Evolutionary conservation across 768 basidiomycete species (phyloP).

Genomic region (Xerocomellus intermedius): DNA sequence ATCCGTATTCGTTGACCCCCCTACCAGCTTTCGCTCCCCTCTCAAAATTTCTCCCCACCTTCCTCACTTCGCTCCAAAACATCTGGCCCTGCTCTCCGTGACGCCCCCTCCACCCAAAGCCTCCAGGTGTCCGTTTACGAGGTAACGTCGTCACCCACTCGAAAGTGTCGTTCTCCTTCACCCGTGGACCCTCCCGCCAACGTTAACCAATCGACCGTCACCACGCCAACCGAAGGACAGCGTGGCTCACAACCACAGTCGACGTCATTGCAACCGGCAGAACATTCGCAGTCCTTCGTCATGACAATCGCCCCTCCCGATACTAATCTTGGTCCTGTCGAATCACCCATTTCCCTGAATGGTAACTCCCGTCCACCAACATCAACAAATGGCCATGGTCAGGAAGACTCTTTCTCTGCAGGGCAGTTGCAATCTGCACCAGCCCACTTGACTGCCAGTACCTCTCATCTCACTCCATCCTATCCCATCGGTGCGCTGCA

Average conservation of each 20-base stretch:
- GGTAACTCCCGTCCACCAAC: not conserved
- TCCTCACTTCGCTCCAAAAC: slow-evolving; percentile 22
- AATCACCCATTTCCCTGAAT: slow-evolving; percentile 6
- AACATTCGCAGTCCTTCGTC: slow-evolving; percentile 37
- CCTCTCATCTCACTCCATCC: slow-evolving; percentile 24
- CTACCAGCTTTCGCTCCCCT: slow-evolving; percentile 10
- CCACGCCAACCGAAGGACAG: slow-evolving; percentile 21
- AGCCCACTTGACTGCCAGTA: not conserved
- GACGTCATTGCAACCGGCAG: slow-evolving; percentile 17
- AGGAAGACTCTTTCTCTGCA: not conserved
- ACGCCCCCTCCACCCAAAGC: slow-evolving; percentile 25
- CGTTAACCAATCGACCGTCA: slow-evolving; percentile 1
- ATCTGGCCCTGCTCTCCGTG: slow-evolving; percentile 24
- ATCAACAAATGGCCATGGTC: not conserved
- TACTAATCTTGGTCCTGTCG: not conserved
- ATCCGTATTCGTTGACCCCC: not conserved
- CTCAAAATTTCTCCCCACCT: slow-evolving; percentile 1
- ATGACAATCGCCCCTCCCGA: slow-evolving; percentile 46
- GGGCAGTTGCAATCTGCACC: slow-evolving; percentile 19
- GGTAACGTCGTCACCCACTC: not conserved
- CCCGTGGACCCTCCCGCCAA: slow-evolving; percentile 9
- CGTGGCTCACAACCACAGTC: slow-evolving; percentile 11
- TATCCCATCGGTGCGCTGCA: slow-evolving; percentile 18
- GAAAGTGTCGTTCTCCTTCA: slow-evolving; percentile 11
- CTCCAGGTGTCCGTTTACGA: slow-evolving; percentile 15